Evolutionary conservation across 1,139 yeast species (phyloP).

Genomic region (Keqinozyma sinolaborantium): DNA sequence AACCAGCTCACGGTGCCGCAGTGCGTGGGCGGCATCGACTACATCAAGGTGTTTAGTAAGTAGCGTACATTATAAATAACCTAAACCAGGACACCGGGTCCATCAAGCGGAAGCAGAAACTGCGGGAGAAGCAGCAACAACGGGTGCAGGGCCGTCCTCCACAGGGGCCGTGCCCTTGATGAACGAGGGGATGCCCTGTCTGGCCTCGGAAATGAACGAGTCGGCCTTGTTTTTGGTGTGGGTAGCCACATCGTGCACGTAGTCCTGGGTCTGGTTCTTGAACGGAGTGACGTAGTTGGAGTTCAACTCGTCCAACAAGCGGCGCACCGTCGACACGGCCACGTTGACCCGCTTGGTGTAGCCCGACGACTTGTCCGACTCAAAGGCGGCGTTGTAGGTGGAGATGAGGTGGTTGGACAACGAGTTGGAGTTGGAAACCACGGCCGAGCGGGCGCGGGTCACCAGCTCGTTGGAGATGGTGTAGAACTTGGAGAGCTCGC

Average conservation of each 20-base stretch:
- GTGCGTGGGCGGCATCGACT: slow-evolving; percentile 67
- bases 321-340: slow-evolving; percentile 31
- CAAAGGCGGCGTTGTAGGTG: slow-evolving; percentile 34
- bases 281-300: slow-evolving; percentile 38
- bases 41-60: slow-evolving; percentile 27
- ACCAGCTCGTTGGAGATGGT: slow-evolving; percentile 28
- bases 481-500: slow-evolving; percentile 26
- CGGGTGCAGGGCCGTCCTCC: slow-evolving; percentile 7
- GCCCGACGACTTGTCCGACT: slow-evolving; percentile 11
- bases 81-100: slow-evolving; percentile 12
- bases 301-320: slow-evolving; percentile 33
- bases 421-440: slow-evolving; percentile 25
- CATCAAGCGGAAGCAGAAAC: slow-evolving; percentile 16
- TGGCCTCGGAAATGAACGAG: slow-evolving; percentile 29
- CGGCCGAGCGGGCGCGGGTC: slow-evolving; percentile 21
- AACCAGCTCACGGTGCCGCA: slow-evolving; percentile 78
- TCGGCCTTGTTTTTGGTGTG: slow-evolving; percentile 37
- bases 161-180: slow-evolving; percentile 8
- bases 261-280: slow-evolving; percentile 37
- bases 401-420: slow-evolving; percentile 29
- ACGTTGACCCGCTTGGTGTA: slow-evolving; percentile 31
- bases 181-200: slow-evolving; percentile 14
- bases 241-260: slow-evolving; percentile 32
- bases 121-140: slow-evolving; percentile 10
- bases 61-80: neutral